Evolutionary conservation across 2,329 filamentous ascomycete species (phyloP), one percentile per base, ranked within the genome.

Genomic region (Stenocarpella maydis): DNA sequence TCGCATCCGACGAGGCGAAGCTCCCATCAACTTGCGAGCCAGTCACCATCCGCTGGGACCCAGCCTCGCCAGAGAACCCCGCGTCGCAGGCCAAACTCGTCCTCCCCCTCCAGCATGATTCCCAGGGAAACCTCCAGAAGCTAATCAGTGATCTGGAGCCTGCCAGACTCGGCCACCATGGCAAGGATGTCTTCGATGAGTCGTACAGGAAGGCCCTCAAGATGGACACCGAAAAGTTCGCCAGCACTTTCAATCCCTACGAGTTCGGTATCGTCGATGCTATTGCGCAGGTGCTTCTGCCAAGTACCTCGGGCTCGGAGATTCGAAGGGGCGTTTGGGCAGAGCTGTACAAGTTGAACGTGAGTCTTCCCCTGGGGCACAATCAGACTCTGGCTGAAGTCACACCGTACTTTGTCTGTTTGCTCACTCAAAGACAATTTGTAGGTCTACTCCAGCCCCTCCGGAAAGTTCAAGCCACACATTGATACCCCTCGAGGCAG

Each of bases 321-420:
- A 78, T 72, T 1, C 69, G 74, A 4, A 73, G 77, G 0, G 80
- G 80, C 8, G 76, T 89, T 1, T 76, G 76, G 4, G 86, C 86
- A 0, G 86, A 89, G 76, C 76, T 90, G 2, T 88, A 88, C 74
- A 88, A 88, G 71, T 75, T 89, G 21, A 89, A 89, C 72, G 83
- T 34, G 31, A 34, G 31, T 34, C 9, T 34, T 9, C 31, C 31
- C 31, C 9, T 34, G 31, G 4, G 31, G 31, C 31, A 4, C 9
- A 4, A 4, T 4, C 31, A 4, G 31, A 34, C 31, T 9, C 31
- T 34, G 4, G 31, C 9, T 34, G 31, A 34, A 34, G 31, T 34
- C 31, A 34, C 9, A 9, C 31, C 31, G 31, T 4, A 4, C 9
- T 4, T 34, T 34, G 31, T 34, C 31, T 4, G 31, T 34, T 9